These are phyloP conservation scores for Colletotrichum sp. DNA, from an alignment of 2,329 filamentous ascomycete genomes.

Conservation along the genomic window DNA sequence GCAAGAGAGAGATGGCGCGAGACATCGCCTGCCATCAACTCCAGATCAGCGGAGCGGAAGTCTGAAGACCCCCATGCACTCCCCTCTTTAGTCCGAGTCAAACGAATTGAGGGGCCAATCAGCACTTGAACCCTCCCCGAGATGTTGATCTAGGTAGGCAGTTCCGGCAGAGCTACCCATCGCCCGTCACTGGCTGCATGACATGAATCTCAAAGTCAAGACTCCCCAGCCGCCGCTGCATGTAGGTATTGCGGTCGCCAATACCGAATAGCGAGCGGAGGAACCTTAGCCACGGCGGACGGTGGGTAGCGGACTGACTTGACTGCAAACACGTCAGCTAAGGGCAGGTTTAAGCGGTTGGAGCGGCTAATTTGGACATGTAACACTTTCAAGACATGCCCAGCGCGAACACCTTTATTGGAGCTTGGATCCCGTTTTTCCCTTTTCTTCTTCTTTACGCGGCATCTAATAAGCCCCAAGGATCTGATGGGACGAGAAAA, in stretches of 20 bases:
- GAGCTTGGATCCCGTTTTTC: neutral
- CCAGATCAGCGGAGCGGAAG: neutral
- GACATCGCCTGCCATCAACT: neutral
- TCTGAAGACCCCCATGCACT: neutral
- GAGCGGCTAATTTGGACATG: conserved; percentile 22
- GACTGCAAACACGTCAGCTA: neutral
- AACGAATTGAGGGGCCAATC: neutral
- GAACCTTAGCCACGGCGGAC: neutral
- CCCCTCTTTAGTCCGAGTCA: neutral
- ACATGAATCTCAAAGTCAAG: neutral
- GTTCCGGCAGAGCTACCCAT: neutral
- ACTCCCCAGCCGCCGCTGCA: neutral
- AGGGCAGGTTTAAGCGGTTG: conserved; percentile 21
- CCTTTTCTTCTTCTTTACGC: neutral
- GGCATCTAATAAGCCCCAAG: neutral
- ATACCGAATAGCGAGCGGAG: neutral
- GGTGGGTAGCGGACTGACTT: neutral
- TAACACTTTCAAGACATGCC: conserved; percentile 17
- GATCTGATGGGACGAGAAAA: neutral
- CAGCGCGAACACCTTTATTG: conserved; percentile 4
- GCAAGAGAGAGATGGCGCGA: neutral
- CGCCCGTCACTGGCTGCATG: neutral
- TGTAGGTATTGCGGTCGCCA: neutral
- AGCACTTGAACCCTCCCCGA: neutral
- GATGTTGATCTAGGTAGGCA: neutral